A percentile compares a stretch with the other conserved stretches of the same genome.
Conservation (phyloP, 345 rosid species). For the Populus alba region DNA sequence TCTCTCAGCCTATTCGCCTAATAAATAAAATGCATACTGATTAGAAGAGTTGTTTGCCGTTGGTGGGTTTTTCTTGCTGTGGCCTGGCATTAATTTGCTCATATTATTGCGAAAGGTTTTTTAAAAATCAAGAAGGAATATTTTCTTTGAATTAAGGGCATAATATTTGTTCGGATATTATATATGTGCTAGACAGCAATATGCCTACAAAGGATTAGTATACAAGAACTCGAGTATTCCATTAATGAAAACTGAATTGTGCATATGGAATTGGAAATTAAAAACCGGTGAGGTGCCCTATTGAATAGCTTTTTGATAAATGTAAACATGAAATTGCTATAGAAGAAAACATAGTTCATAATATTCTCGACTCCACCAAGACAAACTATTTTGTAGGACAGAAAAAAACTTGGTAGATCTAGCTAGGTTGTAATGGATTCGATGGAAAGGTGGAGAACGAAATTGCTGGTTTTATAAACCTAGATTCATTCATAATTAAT, state of each 20-base stretch:
- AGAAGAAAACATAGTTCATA: background rate
- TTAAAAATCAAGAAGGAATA: background rate
- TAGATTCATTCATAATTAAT: no score
- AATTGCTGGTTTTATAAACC: no score
- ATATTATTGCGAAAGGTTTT: background rate
- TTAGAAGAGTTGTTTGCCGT: background rate
- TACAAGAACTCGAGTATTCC: background rate
- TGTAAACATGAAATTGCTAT: background rate
- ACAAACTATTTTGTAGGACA: background rate
- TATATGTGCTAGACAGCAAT: background rate
- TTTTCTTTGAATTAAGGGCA: background rate
- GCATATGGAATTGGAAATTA: background rate
- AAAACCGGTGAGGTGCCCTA: background rate
- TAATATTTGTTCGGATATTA: background rate
- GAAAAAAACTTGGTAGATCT: background rate
- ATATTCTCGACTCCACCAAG: background rate
- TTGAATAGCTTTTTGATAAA: background rate
- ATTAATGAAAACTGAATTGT: background rate
- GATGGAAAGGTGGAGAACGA: no score
- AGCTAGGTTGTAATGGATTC: no score
- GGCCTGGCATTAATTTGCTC: background rate
- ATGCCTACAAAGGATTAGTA: background rate
- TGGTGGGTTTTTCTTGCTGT: background rate
- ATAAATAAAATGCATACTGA: constrained; percentile 18
- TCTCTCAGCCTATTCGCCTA: constrained; percentile 18